Conservation (phyloP, 331 rosid species). For the Dryas integrifolia region DNA sequence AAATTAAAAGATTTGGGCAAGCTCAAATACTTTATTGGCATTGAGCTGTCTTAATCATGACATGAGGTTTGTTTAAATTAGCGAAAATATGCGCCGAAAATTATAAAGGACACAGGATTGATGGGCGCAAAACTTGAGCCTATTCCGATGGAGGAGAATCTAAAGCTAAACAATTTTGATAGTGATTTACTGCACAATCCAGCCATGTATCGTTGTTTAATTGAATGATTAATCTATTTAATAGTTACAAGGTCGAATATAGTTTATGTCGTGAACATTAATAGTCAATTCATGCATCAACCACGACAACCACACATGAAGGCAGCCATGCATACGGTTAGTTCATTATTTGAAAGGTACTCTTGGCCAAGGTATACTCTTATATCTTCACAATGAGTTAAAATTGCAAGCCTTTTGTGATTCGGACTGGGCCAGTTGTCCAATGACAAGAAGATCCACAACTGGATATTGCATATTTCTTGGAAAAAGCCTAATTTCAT, state of each 20-base stretch:
- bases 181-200: neutral
- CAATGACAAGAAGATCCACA: neutral
- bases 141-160: neutral
- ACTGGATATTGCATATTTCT: neutral
- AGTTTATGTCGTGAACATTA: neutral
- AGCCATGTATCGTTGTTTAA: neutral
- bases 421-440: neutral
- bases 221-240: neutral
- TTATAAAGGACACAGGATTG: neutral
- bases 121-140: neutral
- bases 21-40: neutral
- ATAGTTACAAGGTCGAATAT: neutral
- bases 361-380: neutral
- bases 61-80: neutral
- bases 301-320: neutral
- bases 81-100: neutral
- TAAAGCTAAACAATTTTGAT: neutral
- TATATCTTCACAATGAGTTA: too few species aligned
- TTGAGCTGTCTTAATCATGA: neutral
- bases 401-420: neutral
- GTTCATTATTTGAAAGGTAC: neutral
- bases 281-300: slow-evolving; percentile 2
- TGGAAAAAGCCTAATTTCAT: neutral
- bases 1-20: neutral
- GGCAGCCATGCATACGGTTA: neutral